A percentile compares a stretch with the other conserved stretches of the same genome.
Conservation (phyloP, 305 asterid genomes). For the Fraxinus nigra region DNA sequence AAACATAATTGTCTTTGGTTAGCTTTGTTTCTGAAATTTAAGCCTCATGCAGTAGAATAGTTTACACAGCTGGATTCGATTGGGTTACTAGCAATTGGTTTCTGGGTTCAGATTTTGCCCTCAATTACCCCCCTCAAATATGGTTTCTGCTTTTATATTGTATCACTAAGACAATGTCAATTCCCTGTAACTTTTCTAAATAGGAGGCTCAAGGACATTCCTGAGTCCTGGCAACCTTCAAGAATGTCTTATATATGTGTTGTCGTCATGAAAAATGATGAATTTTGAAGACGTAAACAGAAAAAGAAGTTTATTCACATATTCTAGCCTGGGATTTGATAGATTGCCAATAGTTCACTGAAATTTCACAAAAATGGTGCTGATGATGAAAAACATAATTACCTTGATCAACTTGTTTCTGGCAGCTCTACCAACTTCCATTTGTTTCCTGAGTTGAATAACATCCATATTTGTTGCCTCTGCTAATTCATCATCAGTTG, state of each 20-base stretch:
- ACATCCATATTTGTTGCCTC: constrained; percentile 40
- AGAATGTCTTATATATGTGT: not conserved
- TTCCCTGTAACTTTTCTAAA: not conserved
- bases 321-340: not conserved
- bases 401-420: constrained; percentile 80
- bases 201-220: not conserved
- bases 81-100: not conserved
- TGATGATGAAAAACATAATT: not conserved
- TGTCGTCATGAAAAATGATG: not conserved
- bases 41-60: not conserved
- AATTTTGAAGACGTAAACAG: not conserved
- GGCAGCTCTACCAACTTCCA: constrained; percentile 74
- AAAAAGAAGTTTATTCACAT: not conserved
- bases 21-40: not conserved
- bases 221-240: not conserved
- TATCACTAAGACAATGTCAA: not conserved
- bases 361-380: not conserved
- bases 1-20: constrained; percentile 18
- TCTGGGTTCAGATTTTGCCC: not conserved
- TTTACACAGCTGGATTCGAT: not conserved
- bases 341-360: not conserved
- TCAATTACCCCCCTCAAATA: not conserved
- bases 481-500: constrained; percentile 52
- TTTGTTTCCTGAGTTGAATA: constrained; percentile 43
- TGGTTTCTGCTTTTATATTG: not conserved